phyloP scores from a whole-genome alignment of 177 flowering plant species.

The Vitis hybrid region DNA sequence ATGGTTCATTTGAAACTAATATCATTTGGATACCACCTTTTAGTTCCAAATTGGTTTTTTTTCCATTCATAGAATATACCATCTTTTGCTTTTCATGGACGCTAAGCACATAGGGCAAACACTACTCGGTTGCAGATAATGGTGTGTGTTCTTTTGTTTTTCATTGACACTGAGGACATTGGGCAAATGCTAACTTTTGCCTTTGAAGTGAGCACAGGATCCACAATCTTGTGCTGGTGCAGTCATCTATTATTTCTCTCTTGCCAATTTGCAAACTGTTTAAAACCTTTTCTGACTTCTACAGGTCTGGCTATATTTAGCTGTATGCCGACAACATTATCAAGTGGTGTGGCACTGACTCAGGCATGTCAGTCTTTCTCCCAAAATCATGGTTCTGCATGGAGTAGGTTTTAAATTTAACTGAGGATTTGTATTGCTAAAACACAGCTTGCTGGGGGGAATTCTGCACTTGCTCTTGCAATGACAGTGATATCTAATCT shows the following conservation, averaged over 20 bases:
- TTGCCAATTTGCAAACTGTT: background rate
- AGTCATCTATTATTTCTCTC: background rate
- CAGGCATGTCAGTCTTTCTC: slow-evolving; percentile 39
- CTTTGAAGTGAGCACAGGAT: too few species aligned
- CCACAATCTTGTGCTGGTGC: too few species aligned
- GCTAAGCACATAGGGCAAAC: too few species aligned
- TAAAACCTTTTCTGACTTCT: slow-evolving; percentile 10
- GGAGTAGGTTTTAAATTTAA: slow-evolving; percentile 9
- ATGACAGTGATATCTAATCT: slow-evolving; percentile 84
- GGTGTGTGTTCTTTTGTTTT: too few species aligned
- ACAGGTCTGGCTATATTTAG: slow-evolving; percentile 86
- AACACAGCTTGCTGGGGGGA: slow-evolving; percentile 90
- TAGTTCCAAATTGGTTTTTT: too few species aligned
- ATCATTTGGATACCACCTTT: too few species aligned
- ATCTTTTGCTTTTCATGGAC: too few species aligned
- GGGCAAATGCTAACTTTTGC: too few species aligned
- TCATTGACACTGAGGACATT: too few species aligned
- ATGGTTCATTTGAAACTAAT: too few species aligned
- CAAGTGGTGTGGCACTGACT: slow-evolving; percentile 96
- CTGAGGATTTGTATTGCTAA: slow-evolving; percentile 13
- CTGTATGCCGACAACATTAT: slow-evolving; percentile 97
- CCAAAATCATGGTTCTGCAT: background rate
- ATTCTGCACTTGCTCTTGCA: slow-evolving; percentile 92
- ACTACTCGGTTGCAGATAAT: too few species aligned
- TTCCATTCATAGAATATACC: too few species aligned